These are phyloP conservation scores for Fusarium sp. DNA, from an alignment of 2,329 filamentous ascomycete genomes.

Conservation along the genomic window DNA sequence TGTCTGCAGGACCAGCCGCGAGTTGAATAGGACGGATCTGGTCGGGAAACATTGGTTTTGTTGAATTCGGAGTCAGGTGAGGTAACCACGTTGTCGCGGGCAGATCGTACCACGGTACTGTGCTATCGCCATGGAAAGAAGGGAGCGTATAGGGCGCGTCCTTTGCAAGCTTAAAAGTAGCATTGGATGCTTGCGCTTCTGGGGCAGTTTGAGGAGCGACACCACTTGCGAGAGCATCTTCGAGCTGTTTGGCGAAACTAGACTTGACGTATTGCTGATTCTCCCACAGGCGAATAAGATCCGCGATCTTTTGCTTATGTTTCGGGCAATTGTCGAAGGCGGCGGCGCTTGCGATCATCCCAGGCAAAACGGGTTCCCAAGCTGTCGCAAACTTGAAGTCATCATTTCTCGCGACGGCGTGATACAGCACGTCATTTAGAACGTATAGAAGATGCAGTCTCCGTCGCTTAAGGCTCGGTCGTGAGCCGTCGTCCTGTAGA, in stretches of 20 bases:
- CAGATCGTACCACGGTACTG: slow-evolving; percentile 80
- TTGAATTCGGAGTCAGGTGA: slow-evolving; percentile 79
- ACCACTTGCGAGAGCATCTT: slow-evolving; percentile 61
- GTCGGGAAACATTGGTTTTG: slow-evolving; percentile 75
- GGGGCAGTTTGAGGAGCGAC: slow-evolving; percentile 35
- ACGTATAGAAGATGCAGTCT: slow-evolving; percentile 81
- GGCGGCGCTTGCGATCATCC: slow-evolving; percentile 68
- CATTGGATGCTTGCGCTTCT: slow-evolving; percentile 31
- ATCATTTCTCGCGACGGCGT: slow-evolving; percentile 64
- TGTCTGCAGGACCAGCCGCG: slow-evolving; percentile 72
- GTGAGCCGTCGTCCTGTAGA: slow-evolving; percentile 43
- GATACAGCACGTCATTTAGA: slow-evolving; percentile 80
- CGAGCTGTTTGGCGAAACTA: slow-evolving; percentile 66
- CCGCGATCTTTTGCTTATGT: slow-evolving; percentile 70
- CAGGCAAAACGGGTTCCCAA: slow-evolving; percentile 67
- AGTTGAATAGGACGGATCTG: slow-evolving; percentile 78
- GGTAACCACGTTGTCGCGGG: slow-evolving; percentile 85
- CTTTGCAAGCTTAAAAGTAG: slow-evolving; percentile 56
- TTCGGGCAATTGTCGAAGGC: slow-evolving; percentile 69
- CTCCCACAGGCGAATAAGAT: slow-evolving; percentile 77
- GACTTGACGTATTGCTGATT: slow-evolving; percentile 68
- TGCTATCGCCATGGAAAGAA: slow-evolving; percentile 77
- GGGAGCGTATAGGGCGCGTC: slow-evolving; percentile 76
- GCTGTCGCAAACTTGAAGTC: slow-evolving; percentile 63
- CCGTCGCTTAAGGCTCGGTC: slow-evolving; percentile 70